These are phyloP conservation scores for Dendrobium officinale DNA, from an alignment of 106 monocot genomes.

Conservation along the genomic window DNA sequence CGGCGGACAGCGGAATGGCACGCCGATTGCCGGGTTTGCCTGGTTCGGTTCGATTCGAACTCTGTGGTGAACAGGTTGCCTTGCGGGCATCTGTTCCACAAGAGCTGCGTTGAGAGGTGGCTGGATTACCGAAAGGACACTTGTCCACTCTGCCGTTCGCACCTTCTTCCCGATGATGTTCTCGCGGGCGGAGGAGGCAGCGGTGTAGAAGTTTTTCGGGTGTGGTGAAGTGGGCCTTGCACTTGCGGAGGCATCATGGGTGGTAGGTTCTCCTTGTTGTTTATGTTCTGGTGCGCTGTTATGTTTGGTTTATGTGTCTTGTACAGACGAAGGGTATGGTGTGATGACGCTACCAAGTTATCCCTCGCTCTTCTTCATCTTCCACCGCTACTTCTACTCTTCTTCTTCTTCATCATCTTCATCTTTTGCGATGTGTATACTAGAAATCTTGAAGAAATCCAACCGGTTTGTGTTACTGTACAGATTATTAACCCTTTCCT, in stretches of 20 bases:
- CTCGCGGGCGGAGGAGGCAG: background rate
- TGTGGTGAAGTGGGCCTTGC: background rate
- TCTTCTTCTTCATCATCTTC: background rate
- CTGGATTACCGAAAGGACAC: slow-evolving; percentile 70
- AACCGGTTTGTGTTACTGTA: background rate
- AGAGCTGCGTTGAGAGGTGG: slow-evolving; percentile 66
- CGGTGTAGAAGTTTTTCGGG: background rate
- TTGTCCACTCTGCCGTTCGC: slow-evolving; percentile 73
- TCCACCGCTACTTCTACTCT: background rate
- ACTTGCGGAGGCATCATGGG: background rate
- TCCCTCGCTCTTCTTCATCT: slow-evolving; percentile 6
- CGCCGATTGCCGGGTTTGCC: slow-evolving; percentile 72
- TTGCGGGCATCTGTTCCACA: slow-evolving; percentile 84
- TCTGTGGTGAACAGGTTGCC: slow-evolving; percentile 71
- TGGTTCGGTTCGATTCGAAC: slow-evolving; percentile 55
- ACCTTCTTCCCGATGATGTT: slow-evolving; percentile 27
- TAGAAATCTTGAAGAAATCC: background rate
- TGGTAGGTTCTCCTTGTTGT: background rate
- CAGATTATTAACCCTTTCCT: background rate
- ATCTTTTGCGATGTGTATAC: background rate
- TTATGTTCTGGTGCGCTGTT: background rate
- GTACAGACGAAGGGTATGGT: background rate
- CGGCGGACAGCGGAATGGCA: slow-evolving; percentile 3
- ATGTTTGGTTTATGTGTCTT: background rate
- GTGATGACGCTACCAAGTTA: slow-evolving; percentile 6